Conservation (phyloP, 2,329 filamentous ascomycete species). For the Sclerotinia trifoliorum region DNA sequence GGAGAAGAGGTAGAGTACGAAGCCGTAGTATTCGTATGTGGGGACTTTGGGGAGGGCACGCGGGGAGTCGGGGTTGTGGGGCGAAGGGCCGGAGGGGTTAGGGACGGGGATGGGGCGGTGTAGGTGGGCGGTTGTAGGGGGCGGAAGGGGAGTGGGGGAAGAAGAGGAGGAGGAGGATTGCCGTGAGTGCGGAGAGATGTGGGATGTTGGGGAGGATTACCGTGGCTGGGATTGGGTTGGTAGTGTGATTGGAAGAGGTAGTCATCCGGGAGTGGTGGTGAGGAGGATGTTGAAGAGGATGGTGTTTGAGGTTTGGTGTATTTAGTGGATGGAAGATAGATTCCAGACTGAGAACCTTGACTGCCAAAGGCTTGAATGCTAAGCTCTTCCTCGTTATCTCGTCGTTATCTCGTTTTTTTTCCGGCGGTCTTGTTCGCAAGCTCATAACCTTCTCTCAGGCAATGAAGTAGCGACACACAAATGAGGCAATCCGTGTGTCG, state of each 20-base stretch:
- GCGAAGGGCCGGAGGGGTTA: slow-evolving; percentile 89
- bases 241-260: slow-evolving; percentile 17
- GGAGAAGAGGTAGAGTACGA: slow-evolving; percentile 90
- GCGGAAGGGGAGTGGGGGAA: slow-evolving; percentile 50
- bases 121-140: slow-evolving; percentile 97
- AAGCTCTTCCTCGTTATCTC: no score
- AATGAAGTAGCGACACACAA: not conserved
- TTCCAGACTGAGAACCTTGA: no score
- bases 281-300: slow-evolving; percentile 18
- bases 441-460: not conserved
- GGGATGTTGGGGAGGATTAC: not conserved
- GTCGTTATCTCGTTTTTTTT: not conserved
- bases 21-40: slow-evolving; percentile 99
- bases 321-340: no score
- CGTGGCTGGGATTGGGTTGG: not conserved
- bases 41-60: slow-evolving; percentile 89
- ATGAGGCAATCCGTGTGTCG: not conserved
- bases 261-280: slow-evolving; percentile 13
- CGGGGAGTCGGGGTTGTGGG: slow-evolving; percentile 87
- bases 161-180: not conserved
- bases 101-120: slow-evolving; percentile 83
- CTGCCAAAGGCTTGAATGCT: not conserved
- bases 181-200: not conserved
- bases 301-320: not conserved
- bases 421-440: not conserved